Conservation (phyloP, 257 asterid genomes). For the Solanum habrochaites region DNA sequence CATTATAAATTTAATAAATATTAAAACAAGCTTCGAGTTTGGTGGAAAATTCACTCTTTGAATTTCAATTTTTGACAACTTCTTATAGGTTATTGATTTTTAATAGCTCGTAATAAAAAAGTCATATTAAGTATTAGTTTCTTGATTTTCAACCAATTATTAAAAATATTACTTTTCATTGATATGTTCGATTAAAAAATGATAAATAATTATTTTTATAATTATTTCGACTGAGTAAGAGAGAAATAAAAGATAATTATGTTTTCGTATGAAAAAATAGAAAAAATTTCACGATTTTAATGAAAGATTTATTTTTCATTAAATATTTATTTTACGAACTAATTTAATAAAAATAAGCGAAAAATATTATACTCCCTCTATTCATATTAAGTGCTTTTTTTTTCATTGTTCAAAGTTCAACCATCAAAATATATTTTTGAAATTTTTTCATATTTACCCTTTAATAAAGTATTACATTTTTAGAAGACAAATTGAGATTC, state of each 20-base stretch:
- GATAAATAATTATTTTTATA: not conserved
- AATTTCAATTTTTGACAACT: not conserved
- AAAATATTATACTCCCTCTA: not conserved
- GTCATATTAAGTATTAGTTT: not conserved
- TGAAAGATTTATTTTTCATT: fast-evolving
- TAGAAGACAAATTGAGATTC: not conserved
- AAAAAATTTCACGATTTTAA: fast-evolving
- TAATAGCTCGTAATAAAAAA: not conserved
- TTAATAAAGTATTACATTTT: too few relatives aligned
- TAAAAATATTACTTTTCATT: too few relatives aligned
- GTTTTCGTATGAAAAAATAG: too few relatives aligned
- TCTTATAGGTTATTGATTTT: not conserved
- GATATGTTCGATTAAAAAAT: not conserved
- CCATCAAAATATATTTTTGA: not conserved
- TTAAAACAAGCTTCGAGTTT: not conserved
- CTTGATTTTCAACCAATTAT: not conserved
- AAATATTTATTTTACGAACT: fast-evolving
- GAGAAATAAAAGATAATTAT: not conserved
- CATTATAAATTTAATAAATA: not conserved
- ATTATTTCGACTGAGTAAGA: not conserved
- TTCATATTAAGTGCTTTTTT: too few relatives aligned
- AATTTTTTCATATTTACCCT: too few relatives aligned
- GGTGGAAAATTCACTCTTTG: not conserved
- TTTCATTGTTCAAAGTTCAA: too few relatives aligned
- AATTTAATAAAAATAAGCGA: too few relatives aligned